Conservation (phyloP, 2,329 filamentous ascomycete species). For the Aspergillus japonicus region DNA sequence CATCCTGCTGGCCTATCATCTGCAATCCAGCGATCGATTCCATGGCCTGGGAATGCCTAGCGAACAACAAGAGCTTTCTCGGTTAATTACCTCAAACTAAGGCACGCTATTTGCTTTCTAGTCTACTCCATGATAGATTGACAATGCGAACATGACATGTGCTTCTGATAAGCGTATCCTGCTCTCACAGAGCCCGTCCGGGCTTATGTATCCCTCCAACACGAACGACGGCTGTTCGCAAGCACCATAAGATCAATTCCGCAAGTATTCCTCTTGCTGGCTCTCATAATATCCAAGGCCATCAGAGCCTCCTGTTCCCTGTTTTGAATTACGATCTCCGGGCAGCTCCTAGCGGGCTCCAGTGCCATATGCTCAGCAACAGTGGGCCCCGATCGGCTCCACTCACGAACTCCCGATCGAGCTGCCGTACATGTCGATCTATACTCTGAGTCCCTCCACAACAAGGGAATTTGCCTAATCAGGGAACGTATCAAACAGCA, state of each 20-base stretch:
- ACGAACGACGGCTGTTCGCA: too few relatives aligned
- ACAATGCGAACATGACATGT: too few relatives aligned
- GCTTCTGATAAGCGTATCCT: too few relatives aligned
- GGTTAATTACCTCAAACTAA: too few relatives aligned
- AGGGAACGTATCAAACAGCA: background rate
- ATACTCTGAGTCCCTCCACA: background rate
- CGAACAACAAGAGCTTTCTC: too few relatives aligned
- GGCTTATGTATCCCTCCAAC: too few relatives aligned
- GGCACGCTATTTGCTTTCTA: background rate
- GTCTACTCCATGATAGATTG: too few relatives aligned
- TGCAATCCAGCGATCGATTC: too few relatives aligned
- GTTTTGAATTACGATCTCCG: background rate
- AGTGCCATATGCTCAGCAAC: background rate
- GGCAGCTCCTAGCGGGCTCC: background rate
- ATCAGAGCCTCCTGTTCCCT: background rate
- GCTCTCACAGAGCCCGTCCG: too few relatives aligned
- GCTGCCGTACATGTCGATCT: background rate
- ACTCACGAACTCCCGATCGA: background rate
- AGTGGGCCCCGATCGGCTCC: background rate
- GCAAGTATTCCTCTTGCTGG: too few relatives aligned
- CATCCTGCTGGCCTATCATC: background rate
- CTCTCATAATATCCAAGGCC: background rate
- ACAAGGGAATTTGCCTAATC: background rate
- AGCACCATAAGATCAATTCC: too few relatives aligned
- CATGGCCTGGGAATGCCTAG: too few relatives aligned